Conservation (phyloP, 169 alveolate species). For the Amoebophrya sp. region DNA sequence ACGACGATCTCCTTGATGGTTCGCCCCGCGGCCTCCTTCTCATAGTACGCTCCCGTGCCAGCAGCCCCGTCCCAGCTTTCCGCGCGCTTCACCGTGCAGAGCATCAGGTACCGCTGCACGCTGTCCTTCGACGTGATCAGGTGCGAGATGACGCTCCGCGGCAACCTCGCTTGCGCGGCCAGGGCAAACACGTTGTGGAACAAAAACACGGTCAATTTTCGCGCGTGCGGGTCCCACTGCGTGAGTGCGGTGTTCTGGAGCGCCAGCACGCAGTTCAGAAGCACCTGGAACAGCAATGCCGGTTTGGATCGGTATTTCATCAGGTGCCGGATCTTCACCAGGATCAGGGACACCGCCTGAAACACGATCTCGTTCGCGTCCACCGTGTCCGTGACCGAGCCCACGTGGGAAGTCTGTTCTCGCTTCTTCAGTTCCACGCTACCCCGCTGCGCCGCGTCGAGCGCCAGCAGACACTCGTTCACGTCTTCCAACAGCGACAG, state of each 20-base stretch:
- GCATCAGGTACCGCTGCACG: background rate
- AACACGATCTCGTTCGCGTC: background rate
- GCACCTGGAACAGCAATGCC: background rate
- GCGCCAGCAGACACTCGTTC: background rate
- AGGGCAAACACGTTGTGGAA: background rate
- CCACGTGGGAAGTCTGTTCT: no score
- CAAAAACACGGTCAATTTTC: background rate
- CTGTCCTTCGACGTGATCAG: background rate
- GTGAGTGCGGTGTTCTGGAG: background rate
- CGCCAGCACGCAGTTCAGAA: background rate
- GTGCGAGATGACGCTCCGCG: background rate
- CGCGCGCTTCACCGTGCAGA: background rate
- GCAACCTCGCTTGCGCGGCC: background rate
- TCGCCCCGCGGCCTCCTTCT: background rate
- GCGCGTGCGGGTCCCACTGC: constrained; percentile 5
- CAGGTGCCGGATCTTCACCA: background rate
- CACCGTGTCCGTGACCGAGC: background rate
- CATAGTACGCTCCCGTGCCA: background rate
- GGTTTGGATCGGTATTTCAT: background rate
- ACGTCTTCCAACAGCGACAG: background rate
- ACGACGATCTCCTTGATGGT: background rate
- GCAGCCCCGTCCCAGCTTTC: background rate
- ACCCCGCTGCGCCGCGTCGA: background rate
- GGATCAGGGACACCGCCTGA: background rate
- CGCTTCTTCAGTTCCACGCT: background rate